These are phyloP conservation scores for Podaxis mareebaensis DNA, from an alignment of 768 basidiomycete genomes.

Conservation along the genomic window DNA sequence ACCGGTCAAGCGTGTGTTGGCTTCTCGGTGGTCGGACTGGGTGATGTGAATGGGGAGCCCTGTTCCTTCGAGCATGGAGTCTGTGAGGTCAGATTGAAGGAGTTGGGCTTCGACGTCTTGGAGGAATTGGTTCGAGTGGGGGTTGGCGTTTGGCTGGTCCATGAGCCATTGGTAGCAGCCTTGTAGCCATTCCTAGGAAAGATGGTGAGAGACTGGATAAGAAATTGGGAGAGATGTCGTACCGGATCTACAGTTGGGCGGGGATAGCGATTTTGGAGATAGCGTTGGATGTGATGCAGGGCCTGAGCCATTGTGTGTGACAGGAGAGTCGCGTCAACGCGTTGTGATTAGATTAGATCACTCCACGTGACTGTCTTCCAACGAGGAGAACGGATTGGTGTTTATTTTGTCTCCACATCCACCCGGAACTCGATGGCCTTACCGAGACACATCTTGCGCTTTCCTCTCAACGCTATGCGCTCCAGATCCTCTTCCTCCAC, in stretches of 20 bases:
- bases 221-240: neutral
- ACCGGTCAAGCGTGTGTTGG: constrained; percentile 33
- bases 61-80: constrained; percentile 71
- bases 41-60: constrained; percentile 57
- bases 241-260: constrained; percentile 12
- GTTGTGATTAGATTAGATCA: constrained; percentile 31
- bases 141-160: constrained; percentile 43
- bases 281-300: neutral
- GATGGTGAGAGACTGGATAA: neutral
- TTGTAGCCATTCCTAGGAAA: constrained; percentile 71
- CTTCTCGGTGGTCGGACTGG: constrained; percentile 26
- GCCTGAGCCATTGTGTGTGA: constrained; percentile 4
- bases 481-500: neutral
- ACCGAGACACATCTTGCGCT: neutral
- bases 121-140: constrained; percentile 52
- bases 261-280: constrained; percentile 3
- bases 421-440: constrained; percentile 2
- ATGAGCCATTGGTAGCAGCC: constrained; percentile 70
- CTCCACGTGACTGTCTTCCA: constrained; percentile 2
- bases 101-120: constrained; percentile 63
- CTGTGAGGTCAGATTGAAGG: constrained; percentile 67
- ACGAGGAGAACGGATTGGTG: constrained; percentile 4
- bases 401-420: constrained; percentile 12
- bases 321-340: constrained; percentile 17
- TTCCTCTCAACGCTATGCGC: constrained; percentile 5